These are phyloP conservation scores for Harringtonia aguacate DNA, from an alignment of 2,329 filamentous ascomycete species.

Conservation along the genomic window DNA sequence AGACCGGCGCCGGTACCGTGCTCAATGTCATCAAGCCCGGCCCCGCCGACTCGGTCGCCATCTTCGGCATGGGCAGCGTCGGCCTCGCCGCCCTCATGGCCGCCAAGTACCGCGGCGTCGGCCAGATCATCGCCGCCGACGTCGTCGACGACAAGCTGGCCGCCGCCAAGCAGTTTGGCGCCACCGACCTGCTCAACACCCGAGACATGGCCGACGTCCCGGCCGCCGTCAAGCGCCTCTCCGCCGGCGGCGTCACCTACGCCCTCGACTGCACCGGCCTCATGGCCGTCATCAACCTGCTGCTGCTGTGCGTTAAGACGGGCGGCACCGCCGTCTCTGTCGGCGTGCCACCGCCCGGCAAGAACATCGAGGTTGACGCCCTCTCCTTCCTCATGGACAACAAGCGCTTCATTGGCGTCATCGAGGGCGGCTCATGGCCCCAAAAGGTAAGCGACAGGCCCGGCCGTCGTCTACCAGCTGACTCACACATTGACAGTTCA, in stretches of 20 bases:
- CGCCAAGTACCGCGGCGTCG: constrained; percentile 17
- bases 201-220: constrained; percentile 17
- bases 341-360: constrained; percentile 18
- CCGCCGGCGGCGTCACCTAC: constrained; percentile 17
- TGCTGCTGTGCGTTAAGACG: constrained; percentile 18
- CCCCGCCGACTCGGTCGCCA: constrained; percentile 18
- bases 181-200: constrained; percentile 27
- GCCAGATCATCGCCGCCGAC: constrained; percentile 32
- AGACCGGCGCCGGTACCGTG: constrained; percentile 30
- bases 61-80: constrained; percentile 28
- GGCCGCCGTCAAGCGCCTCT: constrained; percentile 17
- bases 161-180: constrained; percentile 30
- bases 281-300: constrained; percentile 16
- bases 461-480: neutral
- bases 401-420: constrained; percentile 20
- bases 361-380: constrained; percentile 16
- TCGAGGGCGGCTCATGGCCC: constrained; percentile 21
- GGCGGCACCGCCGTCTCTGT: constrained; percentile 21
- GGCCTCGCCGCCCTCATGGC: constrained; percentile 28
- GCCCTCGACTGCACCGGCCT: constrained; percentile 21
- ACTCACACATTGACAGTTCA: constrained; percentile 18
- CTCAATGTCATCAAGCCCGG: constrained; percentile 19
- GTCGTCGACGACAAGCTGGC: constrained; percentile 28
- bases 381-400: constrained; percentile 5
- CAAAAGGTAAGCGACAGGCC: constrained; percentile 8